A percentile compares a stretch with the other conserved stretches of the same genome.
Conservation (phyloP, 257 asterid species). For the Nemophila menziesii region DNA sequence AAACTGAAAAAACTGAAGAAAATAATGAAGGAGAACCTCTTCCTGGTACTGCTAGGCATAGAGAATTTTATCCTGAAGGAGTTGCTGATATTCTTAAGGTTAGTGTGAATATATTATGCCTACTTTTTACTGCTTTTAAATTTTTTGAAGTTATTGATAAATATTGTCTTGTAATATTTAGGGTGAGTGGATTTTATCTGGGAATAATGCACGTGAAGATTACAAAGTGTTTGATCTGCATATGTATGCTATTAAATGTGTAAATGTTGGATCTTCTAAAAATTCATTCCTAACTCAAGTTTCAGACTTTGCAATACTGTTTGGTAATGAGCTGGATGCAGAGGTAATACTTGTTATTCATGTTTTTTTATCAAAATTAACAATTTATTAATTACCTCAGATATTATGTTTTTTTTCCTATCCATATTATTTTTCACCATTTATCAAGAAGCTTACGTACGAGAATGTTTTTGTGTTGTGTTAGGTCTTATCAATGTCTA, state of each 20-base stretch:
- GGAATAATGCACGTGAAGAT: conserved; percentile 34
- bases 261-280: conserved; percentile 65
- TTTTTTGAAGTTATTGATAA: too few species aligned
- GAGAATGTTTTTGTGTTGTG: too few species aligned
- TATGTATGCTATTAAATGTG: conserved; percentile 72
- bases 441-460: too few species aligned
- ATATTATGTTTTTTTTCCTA: too few species aligned
- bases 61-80: conserved; percentile 99
- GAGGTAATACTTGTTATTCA: too few species aligned
- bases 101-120: too few species aligned
- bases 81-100: conserved; percentile 89
- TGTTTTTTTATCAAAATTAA: conserved; percentile 4
- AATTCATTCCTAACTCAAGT: conserved; percentile 75
- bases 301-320: conserved; percentile 82
- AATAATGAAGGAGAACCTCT: conserved; percentile 88
- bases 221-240: conserved; percentile 40
- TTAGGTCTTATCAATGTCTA: conserved; percentile 82
- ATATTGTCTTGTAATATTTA: conserved; percentile 26
- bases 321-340: conserved; percentile 81
- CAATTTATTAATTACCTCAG: neutral
- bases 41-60: conserved; percentile 95
- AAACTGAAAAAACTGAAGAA: conserved; percentile 61
- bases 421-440: too few species aligned
- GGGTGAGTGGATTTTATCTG: conserved; percentile 95
- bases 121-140: too few species aligned